A percentile compares a stretch with the other conserved stretches of the same genome.
Conservation (phyloP, 225 moss, liverwort and hornwort species). For the Marchantia polymorpha region DNA sequence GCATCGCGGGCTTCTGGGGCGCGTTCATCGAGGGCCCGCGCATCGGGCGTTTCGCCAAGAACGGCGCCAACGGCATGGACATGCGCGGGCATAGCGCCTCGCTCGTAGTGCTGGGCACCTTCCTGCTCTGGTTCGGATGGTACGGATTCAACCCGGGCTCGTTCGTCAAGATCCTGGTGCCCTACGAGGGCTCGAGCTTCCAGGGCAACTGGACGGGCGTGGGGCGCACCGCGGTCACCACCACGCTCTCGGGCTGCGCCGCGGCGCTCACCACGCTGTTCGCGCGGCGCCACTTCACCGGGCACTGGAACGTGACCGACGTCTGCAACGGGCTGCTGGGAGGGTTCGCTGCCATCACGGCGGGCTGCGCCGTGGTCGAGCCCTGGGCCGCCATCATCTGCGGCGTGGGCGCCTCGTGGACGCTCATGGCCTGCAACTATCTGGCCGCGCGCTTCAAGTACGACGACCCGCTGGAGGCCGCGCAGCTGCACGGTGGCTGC, state of each 20-base stretch:
- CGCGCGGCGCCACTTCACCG: conserved; percentile 58
- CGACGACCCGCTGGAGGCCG: conserved; percentile 89
- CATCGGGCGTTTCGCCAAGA: conserved; percentile 53
- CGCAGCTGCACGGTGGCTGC: conserved; percentile 83
- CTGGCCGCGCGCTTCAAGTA: conserved; percentile 52
- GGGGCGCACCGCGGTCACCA: conserved; percentile 78
- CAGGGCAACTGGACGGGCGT: conserved; percentile 71
- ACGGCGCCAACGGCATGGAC: conserved; percentile 43
- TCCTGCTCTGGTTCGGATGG: conserved; percentile 97
- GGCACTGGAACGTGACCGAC: conserved; percentile 79
- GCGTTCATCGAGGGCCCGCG: conserved; percentile 53
- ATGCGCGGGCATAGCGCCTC: conserved; percentile 82
- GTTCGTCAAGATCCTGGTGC: conserved; percentile 33
- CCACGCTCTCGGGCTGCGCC: conserved; percentile 68
- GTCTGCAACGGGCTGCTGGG: conserved; percentile 89
- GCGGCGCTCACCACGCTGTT: conserved; percentile 82
- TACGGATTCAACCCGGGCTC: conserved; percentile 94
- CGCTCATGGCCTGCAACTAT: conserved; percentile 57
- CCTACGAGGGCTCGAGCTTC: conserved; percentile 38
- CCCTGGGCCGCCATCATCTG: conserved; percentile 85
- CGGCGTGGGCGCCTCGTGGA: conserved; percentile 63
- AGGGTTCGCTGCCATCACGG: conserved; percentile 87
- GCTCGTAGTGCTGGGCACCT: conserved; percentile 78
- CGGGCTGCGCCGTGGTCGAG: conserved; percentile 67
- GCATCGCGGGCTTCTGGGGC: conserved; percentile 50